phyloP scores from a whole-genome alignment of 352 stramenopile genomes.

The Phytophthora niederhauseri region DNA sequence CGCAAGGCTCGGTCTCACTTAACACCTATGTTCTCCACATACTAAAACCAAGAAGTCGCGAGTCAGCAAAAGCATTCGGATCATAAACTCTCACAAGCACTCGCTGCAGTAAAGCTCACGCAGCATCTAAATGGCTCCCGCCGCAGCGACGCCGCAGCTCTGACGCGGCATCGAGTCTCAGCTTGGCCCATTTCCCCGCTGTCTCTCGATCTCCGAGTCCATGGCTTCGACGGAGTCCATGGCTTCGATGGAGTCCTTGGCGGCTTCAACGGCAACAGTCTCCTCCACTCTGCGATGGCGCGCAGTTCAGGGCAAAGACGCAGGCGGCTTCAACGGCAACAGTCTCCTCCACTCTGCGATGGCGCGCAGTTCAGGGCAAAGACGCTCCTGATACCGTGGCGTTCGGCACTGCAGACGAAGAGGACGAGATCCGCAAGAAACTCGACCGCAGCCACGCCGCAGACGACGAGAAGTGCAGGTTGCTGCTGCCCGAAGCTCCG shows the following conservation, averaged over 20 bases:
- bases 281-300: slow-evolving; percentile 14
- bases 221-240: slow-evolving; percentile 6
- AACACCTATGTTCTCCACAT: background rate
- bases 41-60: slow-evolving; percentile 5
- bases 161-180: background rate
- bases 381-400: background rate
- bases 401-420: slow-evolving; percentile 11
- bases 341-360: slow-evolving; percentile 9
- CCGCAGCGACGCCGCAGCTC: slow-evolving; percentile 2
- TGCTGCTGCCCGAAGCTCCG: slow-evolving; percentile 14
- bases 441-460: background rate
- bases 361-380: slow-evolving; percentile 19
- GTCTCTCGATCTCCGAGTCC: background rate
- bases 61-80: slow-evolving; percentile 11
- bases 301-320: slow-evolving; percentile 15
- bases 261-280: background rate
- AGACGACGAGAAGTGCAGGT: slow-evolving; percentile 2
- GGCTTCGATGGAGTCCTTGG: background rate
- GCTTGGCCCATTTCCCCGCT: background rate
- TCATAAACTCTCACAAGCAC: background rate
- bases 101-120: slow-evolving; percentile 18
- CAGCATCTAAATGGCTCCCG: slow-evolving; percentile 5
- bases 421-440: slow-evolving; percentile 15
- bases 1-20: too few relatives aligned
- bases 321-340: too few relatives aligned